Conservation (phyloP, 768 basidiomycete species). For the Lepiota subincarnata region DNA sequence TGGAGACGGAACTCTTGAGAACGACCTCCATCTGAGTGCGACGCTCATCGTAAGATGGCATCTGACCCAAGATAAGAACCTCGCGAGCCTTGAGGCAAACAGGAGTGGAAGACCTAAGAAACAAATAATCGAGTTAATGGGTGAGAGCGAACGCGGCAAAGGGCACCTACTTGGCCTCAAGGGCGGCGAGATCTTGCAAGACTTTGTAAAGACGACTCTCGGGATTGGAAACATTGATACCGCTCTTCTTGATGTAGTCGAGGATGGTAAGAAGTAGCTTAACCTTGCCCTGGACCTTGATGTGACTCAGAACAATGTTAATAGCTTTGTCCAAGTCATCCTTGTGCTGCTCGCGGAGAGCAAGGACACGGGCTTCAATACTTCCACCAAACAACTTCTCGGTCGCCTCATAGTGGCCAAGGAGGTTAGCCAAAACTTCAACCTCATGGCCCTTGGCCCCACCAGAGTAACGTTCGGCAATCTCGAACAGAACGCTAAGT, state of each 20-base stretch:
- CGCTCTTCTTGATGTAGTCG: constrained; percentile 84
- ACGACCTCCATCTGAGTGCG: constrained; percentile 91
- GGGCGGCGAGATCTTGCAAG: constrained; percentile 73
- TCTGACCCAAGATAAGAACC: constrained; percentile 91
- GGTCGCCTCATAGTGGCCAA: constrained; percentile 77
- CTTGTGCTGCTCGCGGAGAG: constrained; percentile 88
- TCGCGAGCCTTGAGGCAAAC: constrained; percentile 96
- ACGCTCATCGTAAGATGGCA: constrained; percentile 97
- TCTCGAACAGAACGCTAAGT: constrained; percentile 64
- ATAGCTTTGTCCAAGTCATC: constrained; percentile 88
- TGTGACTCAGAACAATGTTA: constrained; percentile 86
- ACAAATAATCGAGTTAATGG: constrained; percentile 3
- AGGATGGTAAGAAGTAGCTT: constrained; percentile 83
- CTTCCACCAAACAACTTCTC: constrained; percentile 93
- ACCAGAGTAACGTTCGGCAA: constrained; percentile 72
- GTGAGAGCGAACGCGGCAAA: not conserved
- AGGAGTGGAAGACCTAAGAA: constrained; percentile 73
- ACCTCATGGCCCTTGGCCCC: constrained; percentile 89
- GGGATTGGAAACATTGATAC: constrained; percentile 67
- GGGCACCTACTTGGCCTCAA: constrained; percentile 77
- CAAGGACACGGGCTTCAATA: constrained; percentile 88
- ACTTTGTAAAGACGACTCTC: constrained; percentile 75
- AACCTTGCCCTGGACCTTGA: constrained; percentile 90
- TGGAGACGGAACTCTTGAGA: constrained; percentile 82
- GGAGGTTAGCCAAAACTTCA: constrained; percentile 66